phyloP scores from a whole-genome alignment of 139 green algal species.

The Protoeuglena noctilucae region DNA sequence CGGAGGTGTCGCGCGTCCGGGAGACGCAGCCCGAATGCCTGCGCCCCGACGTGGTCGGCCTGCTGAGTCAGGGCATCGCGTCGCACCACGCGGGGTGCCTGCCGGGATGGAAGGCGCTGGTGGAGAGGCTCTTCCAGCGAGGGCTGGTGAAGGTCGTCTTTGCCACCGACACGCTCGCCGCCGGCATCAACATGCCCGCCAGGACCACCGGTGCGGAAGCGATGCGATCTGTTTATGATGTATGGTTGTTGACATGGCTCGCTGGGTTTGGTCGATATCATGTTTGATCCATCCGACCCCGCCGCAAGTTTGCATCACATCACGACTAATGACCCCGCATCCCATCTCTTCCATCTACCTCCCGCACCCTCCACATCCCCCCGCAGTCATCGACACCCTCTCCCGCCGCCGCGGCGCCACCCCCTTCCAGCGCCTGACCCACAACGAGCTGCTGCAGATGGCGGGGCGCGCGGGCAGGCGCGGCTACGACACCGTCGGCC shows the following conservation, averaged over 20 bases:
- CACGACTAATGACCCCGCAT: no score
- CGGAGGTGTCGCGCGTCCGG: conserved; percentile 35
- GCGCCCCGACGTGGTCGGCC: conserved; percentile 27
- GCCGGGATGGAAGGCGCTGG: conserved; percentile 75
- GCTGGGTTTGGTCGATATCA: no score
- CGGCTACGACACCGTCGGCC: conserved; percentile 56
- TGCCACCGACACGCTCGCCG: conserved; percentile 90
- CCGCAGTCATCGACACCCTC: conserved; percentile 57
- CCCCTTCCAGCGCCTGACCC: no score
- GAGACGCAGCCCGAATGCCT: conserved; percentile 57
- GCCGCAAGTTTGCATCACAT: no score
- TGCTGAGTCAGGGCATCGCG: conserved; percentile 54
- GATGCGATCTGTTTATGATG: no score
- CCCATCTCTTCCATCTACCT: no score
- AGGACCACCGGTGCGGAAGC: no score
- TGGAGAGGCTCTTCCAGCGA: conserved; percentile 78
- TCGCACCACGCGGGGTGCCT: conserved; percentile 84
- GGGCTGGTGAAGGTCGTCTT: conserved; percentile 73
- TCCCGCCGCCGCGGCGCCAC: conserved; percentile 34
- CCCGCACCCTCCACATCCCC: no score
- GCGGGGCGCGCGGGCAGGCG: conserved; percentile 46
- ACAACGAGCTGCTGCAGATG: conserved; percentile 81
- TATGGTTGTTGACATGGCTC: no score
- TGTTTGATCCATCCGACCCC: no score
- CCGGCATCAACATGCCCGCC: conserved; percentile 97